Conservation (phyloP, 2,329 filamentous ascomycete genomes). For the Aspergillus ochraceus region DNA sequence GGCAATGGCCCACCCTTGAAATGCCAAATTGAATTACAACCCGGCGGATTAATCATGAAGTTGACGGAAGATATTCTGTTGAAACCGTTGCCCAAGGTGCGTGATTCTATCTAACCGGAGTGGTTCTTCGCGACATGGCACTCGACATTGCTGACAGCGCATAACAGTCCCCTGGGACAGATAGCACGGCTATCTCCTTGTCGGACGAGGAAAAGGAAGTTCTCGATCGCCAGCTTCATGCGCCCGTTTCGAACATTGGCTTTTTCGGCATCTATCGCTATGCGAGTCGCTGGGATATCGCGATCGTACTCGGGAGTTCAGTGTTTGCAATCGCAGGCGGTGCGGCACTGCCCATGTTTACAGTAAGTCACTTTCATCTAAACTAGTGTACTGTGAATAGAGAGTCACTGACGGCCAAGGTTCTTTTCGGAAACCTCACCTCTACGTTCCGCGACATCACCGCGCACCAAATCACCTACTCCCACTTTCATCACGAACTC, state of each 20-base stretch:
- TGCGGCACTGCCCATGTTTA: constrained; percentile 74
- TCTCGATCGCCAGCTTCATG: constrained; percentile 64
- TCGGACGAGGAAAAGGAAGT: constrained; percentile 59
- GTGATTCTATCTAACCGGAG: not conserved
- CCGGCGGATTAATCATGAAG: not conserved
- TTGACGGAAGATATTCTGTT: not conserved
- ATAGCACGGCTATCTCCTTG: constrained; percentile 1
- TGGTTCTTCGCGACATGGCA: not conserved
- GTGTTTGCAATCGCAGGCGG: constrained; percentile 68
- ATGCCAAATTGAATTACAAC: not conserved
- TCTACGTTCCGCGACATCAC: constrained; percentile 69
- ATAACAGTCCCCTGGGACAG: not conserved
- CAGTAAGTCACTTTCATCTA: constrained; percentile 44
- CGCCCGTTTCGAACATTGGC: constrained; percentile 61
- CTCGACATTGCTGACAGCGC: not conserved
- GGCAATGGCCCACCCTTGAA: not conserved
- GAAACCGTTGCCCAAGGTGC: constrained; percentile 3
- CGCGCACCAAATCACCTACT: constrained; percentile 45
- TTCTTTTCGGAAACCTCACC: constrained; percentile 72
- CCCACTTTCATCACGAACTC: constrained; percentile 61
- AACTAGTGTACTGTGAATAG: too few species aligned
- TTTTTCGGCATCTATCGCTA: constrained; percentile 66
- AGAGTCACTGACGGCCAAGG: constrained; percentile 22
- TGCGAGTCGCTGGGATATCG: constrained; percentile 61
- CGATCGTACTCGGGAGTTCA: constrained; percentile 59